A percentile compares a stretch with the other conserved stretches of the same genome.
phyloP scores from a whole-genome alignment of 176 grass and related monocot genomes.

The Eleusine coracana region DNA sequence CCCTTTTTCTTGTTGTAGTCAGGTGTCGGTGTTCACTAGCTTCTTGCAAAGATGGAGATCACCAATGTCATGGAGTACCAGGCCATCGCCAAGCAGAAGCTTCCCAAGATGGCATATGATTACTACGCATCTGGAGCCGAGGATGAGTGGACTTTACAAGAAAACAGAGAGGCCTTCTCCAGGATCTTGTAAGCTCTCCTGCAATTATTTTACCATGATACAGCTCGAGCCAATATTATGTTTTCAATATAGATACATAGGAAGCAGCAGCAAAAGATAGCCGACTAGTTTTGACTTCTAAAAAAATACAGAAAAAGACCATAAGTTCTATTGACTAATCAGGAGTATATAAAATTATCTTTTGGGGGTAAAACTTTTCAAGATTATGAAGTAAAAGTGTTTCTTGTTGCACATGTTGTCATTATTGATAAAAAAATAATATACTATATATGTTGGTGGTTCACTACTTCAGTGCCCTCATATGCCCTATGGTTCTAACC shows the following conservation, averaged over 20 bases:
- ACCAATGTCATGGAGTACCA: constrained; percentile 96
- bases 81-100: constrained; percentile 83
- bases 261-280: not conserved
- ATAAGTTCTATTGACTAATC: not conserved
- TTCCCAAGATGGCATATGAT: constrained; percentile 91
- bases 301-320: not conserved
- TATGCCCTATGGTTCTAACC: too few relatives aligned
- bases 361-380: not conserved
- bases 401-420: not conserved
- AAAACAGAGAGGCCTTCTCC: constrained; percentile 90
- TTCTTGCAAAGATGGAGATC: constrained; percentile 47
- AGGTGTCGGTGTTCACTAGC: constrained; percentile 11
- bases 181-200: constrained; percentile 71
- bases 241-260: not conserved
- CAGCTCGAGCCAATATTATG: not conserved
- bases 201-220: not conserved
- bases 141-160: constrained; percentile 93
- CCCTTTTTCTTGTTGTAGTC: constrained; percentile 13
- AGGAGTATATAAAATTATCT: not conserved
- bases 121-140: constrained; percentile 93
- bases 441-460: too few relatives aligned
- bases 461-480: too few relatives aligned
- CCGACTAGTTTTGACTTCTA: not conserved
- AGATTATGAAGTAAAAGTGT: not conserved
- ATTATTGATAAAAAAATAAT: too few relatives aligned